Conservation (phyloP, 345 rosid genomes). For the Populus pruinosa region DNA sequence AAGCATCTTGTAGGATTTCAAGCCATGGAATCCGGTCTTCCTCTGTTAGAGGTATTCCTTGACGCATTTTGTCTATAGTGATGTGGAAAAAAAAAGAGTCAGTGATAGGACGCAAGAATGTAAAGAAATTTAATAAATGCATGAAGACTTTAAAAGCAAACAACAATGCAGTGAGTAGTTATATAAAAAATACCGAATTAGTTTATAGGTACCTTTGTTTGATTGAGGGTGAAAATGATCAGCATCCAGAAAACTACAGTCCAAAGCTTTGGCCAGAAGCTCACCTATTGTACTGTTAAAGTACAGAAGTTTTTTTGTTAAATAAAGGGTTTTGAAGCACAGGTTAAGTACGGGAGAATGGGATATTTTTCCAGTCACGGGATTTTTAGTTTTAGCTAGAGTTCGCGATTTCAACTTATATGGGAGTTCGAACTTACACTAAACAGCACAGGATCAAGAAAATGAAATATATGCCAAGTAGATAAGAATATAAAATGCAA, state of each 20-base stretch:
- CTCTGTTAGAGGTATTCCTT: conserved; percentile 68
- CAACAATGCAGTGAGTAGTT: neutral
- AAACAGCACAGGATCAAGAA: no score
- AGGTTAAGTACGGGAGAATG: no score
- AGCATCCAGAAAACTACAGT: conserved; percentile 69
- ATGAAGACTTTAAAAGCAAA: neutral
- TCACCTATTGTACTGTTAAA: conserved; percentile 63
- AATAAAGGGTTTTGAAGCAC: neutral
- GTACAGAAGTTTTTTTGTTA: no score
- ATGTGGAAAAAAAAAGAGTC: neutral
- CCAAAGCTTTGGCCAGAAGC: conserved; percentile 49
- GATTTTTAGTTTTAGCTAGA: no score
- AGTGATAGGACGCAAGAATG: neutral
- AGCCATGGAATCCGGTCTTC: conserved; percentile 92
- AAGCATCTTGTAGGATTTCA: conserved; percentile 39
- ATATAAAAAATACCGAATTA: no score
- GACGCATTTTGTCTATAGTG: conserved; percentile 64
- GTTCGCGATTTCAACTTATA: no score
- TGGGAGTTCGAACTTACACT: no score
- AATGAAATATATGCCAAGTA: no score
- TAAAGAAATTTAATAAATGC: neutral
- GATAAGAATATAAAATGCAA: no score
- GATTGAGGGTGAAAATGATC: conserved; percentile 77
- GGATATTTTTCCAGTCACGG: no score
- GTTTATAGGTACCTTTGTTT: conserved; percentile 54